Evolutionary conservation across 2,329 filamentous ascomycete species (phyloP), one percentile per base, ranked within the genome.

Genomic region (Bipolaris zeicola): DNA sequence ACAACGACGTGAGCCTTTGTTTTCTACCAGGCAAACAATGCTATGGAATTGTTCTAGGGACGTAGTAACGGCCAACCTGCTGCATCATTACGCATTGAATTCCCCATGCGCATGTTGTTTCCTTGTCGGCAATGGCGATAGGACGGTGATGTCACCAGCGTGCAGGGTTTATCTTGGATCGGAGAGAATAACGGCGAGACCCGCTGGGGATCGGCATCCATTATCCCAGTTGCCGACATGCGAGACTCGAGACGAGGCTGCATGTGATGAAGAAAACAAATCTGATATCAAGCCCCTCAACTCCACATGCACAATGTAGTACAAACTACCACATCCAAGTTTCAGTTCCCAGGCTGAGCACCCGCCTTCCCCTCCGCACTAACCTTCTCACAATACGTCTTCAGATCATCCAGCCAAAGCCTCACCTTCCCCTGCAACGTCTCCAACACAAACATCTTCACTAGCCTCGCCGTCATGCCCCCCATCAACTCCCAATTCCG

Each of bases 401-500:
- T 67, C 47, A 68, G 18, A 8, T 64, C 64, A 31, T 41, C 45
- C 16, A 63, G 66, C 65, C 65, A 68, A 14, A 61, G 47, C 6
- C 43, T 51, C 13, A 67, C 54, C 49, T 65, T 68, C 18, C 20
- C 51, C n/a, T 56, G 47, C 7, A 68, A 46, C 6, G 61, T 65
- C 11, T 57, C 59, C 45, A 51, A 44, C n/a, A 60, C 57, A 38
- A 63, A 41, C 41, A 57, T 39, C 47, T 63, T 65, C 8, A 68
- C 65, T 10, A 63, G 50, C 31, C 57, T 37, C 14, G 65, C 57
- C 37, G 64, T n/a, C 3, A 67, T n/a, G 10, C 64, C 65, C 1
- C 57, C 46, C 64, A 68, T 68, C 2, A 62, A 34, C 57, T 68
- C 65, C 65, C 65, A 68, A 1, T 54, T 60, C 16, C 61, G 42